Conservation (phyloP, 768 basidiomycete species). For the Arthromyces matolae region DNA sequence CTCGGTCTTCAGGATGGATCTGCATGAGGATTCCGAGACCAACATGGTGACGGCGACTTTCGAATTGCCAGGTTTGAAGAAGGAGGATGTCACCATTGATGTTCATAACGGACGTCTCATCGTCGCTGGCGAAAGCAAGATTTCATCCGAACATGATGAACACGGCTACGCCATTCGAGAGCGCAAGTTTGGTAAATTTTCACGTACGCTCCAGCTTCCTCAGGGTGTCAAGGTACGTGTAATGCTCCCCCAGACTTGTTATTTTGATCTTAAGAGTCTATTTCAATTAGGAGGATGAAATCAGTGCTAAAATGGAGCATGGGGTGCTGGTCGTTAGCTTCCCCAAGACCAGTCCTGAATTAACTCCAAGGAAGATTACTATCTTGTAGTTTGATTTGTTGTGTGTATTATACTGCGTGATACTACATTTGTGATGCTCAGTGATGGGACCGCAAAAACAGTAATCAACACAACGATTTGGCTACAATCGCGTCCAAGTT, state of each 20-base stretch:
- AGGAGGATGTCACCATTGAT: constrained; percentile 45
- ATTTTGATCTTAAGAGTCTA: neutral
- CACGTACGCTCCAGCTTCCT: constrained; percentile 45
- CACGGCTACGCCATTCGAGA: constrained; percentile 41
- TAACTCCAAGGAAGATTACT: constrained; percentile 41
- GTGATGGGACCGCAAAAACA: neutral
- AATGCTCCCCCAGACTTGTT: neutral
- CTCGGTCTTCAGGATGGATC: constrained; percentile 37
- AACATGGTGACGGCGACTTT: constrained; percentile 48
- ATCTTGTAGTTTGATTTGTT: too few relatives aligned
- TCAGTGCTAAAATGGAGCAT: constrained; percentile 45
- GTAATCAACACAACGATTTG: neutral
- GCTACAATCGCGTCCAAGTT: too few relatives aligned
- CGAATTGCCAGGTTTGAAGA: constrained; percentile 52
- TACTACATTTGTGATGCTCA: too few relatives aligned
- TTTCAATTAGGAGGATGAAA: constrained; percentile 34
- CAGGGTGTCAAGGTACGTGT: constrained; percentile 41
- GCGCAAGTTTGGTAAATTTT: constrained; percentile 45
- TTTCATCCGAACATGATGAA: constrained; percentile 30
- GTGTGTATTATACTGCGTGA: too few relatives aligned
- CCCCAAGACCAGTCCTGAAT: constrained; percentile 41
- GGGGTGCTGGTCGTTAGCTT: constrained; percentile 46
- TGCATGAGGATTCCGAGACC: constrained; percentile 40
- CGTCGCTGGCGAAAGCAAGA: constrained; percentile 41
- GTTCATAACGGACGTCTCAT: constrained; percentile 44